A percentile compares a stretch with the other conserved stretches of the same genome.
Conservation (phyloP, 2,329 filamentous ascomycete genomes). For the Dothistroma septosporum region DNA sequence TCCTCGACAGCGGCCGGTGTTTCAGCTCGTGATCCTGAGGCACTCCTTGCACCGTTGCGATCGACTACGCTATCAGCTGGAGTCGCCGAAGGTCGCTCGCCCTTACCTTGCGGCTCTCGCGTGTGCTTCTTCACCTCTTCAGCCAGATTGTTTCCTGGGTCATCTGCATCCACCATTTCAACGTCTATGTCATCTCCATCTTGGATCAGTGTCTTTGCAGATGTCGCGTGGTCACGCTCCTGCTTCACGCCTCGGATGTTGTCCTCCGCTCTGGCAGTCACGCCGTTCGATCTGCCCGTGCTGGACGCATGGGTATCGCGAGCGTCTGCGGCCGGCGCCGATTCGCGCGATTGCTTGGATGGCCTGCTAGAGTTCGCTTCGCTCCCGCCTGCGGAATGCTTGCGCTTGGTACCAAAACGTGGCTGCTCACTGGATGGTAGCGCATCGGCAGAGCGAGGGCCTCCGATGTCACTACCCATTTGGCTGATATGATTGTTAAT, state of each 20-base stretch:
- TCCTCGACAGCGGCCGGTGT: slow-evolving; percentile 10
- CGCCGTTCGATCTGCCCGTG: slow-evolving; percentile 38
- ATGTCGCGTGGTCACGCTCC: background rate
- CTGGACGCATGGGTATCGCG: slow-evolving; percentile 16
- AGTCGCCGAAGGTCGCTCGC: slow-evolving; percentile 1
- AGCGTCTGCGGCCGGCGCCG: background rate
- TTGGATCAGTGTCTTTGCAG: background rate
- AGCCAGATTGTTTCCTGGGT: background rate
- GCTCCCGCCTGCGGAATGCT: background rate
- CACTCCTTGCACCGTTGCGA: background rate
- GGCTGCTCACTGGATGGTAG: background rate
- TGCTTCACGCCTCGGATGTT: slow-evolving; percentile 24
- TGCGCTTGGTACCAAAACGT: background rate
- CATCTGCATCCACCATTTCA: slow-evolving; percentile 32
- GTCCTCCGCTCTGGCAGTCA: slow-evolving; percentile 32
- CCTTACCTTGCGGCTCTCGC: background rate
- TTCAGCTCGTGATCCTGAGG: slow-evolving; percentile 20
- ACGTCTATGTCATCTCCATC: slow-evolving; percentile 23
- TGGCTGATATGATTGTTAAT: slow-evolving; percentile 11
- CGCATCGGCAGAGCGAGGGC: background rate
- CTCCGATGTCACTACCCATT: background rate
- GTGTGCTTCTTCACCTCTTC: background rate
- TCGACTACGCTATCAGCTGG: slow-evolving; percentile 2
- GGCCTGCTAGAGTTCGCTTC: background rate
- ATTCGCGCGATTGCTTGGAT: background rate